Percentiles rank a stretch among this genome's conserved stretches.
phyloP scores from a whole-genome alignment of 352 stramenopile genomes.

The Pythium vanterpoolii region DNA sequence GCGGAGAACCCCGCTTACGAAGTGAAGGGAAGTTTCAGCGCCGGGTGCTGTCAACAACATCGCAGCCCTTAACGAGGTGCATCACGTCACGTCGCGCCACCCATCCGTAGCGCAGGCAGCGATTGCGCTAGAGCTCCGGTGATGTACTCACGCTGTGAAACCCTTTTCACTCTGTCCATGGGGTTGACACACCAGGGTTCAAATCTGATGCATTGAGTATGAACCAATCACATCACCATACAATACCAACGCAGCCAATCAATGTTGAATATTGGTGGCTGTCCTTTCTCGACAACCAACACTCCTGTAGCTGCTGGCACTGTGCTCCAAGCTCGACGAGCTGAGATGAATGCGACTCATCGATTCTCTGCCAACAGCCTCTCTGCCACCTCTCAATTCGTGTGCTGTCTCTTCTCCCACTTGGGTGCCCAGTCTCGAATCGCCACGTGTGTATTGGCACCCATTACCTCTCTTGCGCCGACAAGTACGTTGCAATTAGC shows the following conservation, averaged over 20 bases:
- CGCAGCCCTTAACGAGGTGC: too few species aligned
- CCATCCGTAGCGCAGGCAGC: background rate
- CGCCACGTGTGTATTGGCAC: too few species aligned
- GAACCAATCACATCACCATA: background rate
- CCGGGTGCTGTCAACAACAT: too few species aligned
- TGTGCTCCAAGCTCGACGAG: background rate
- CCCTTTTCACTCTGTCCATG: background rate
- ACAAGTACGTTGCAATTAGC: constrained; percentile 15
- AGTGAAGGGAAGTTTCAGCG: too few species aligned
- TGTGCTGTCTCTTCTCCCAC: background rate
- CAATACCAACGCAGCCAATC: background rate
- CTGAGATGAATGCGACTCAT: background rate
- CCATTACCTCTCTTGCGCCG: constrained; percentile 1
- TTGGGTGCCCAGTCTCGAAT: too few species aligned
- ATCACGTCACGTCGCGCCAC: constrained; percentile 4
- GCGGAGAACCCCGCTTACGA: background rate
- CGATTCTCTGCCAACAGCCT: background rate
- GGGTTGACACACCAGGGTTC: background rate
- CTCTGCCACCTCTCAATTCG: background rate
- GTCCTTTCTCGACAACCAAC: constrained; percentile 12
- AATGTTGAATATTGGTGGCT: background rate
- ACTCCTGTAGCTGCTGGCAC: background rate
- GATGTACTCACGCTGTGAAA: background rate
- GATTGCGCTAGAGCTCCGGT: too few species aligned
- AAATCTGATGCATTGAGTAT: background rate